These are phyloP conservation scores for Ampelomyces quisqualis DNA, from an alignment of 2,329 filamentous ascomycete species.

Conservation along the genomic window DNA sequence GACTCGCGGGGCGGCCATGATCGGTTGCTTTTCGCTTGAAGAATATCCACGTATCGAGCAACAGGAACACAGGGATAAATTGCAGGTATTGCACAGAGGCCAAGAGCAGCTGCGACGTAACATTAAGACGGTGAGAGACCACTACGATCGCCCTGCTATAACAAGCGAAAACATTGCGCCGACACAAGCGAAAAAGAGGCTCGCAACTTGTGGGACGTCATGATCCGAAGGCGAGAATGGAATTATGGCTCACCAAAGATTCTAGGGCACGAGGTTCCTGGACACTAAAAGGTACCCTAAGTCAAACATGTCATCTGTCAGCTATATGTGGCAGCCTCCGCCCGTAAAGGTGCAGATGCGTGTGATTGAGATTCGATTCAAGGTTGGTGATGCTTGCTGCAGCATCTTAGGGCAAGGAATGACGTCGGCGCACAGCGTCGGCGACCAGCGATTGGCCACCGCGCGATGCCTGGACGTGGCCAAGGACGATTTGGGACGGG, in stretches of 20 bases:
- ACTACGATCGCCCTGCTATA: slow-evolving; percentile 14
- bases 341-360: slow-evolving; percentile 22
- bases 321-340: slow-evolving; percentile 21
- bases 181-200: slow-evolving; percentile 16
- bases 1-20: slow-evolving; percentile 46
- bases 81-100: slow-evolving; percentile 32
- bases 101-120: slow-evolving; percentile 36
- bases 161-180: slow-evolving; percentile 21
- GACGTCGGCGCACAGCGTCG: slow-evolving; percentile 20
- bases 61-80: slow-evolving; percentile 26
- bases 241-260: slow-evolving; percentile 21
- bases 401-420: slow-evolving; percentile 20
- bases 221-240: slow-evolving; percentile 22
- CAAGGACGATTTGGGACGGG: slow-evolving; percentile 23
- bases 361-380: slow-evolving; percentile 28
- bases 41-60: slow-evolving; percentile 21
- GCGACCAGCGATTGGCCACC: slow-evolving; percentile 18
- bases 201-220: slow-evolving; percentile 23
- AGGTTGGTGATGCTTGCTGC: slow-evolving; percentile 25
- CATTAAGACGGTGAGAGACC: slow-evolving; percentile 28
- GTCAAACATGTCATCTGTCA: slow-evolving; percentile 30
- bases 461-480: slow-evolving; percentile 23
- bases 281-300: slow-evolving; percentile 20
- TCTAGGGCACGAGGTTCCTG: slow-evolving; percentile 23
- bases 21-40: slow-evolving; percentile 13